Evolutionary conservation across 2,329 filamentous ascomycete genomes (phyloP), one percentile per base, ranked within the genome.

Genomic region (Epichloe coenophiala): DNA sequence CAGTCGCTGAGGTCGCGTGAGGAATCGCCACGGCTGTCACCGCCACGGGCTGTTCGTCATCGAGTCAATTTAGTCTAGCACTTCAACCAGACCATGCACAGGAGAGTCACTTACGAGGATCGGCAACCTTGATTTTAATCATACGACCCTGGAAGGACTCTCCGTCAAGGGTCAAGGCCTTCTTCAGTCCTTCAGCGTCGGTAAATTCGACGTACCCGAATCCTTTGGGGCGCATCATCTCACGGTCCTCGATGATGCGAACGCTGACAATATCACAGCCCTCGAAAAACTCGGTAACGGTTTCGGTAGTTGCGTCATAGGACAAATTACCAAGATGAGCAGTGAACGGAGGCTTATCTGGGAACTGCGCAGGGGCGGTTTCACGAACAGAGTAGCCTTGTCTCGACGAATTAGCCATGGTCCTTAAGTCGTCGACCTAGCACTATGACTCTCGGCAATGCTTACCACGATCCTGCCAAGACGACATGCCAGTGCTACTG

Each of bases 161-260:
- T 60, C 88, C 87, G 62, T 90, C 90, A 56, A 93, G 78, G 53
- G 82, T 80, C 56, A 98, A 78, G 51, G 93, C 93, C 70, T 89
- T 85, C 75, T 95, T 94, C 62, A 98, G 74, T 53, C 91, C 91
- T 47, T 97, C 91, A 43, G 93, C 72, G 48, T 81, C 84, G 58
- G 77, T 81, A 63, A 98, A 98, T 68, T 98, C 93, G 57, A 95
- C 91, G 67, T 98, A 98, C 55, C 91, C 93, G 62, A 98, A 98
- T 46, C 93, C 75, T 75, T 98, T 98, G 57, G 93, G 93, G 63
- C 90, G 89, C 68, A 85, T 82, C 65, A 93, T 86, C 67, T 95
- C 77, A 65, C 91, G 93, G 70, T 98, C 94, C 73, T 96, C 91
- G 56, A 98, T 95, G 61, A 98, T 89, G 62, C 93, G 87, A 58